A percentile compares a stretch with the other conserved stretches of the same genome.
Evolutionary conservation across 1,139 yeast species (phyloP).

Genomic region (Saccharomyces hybrid): DNA sequence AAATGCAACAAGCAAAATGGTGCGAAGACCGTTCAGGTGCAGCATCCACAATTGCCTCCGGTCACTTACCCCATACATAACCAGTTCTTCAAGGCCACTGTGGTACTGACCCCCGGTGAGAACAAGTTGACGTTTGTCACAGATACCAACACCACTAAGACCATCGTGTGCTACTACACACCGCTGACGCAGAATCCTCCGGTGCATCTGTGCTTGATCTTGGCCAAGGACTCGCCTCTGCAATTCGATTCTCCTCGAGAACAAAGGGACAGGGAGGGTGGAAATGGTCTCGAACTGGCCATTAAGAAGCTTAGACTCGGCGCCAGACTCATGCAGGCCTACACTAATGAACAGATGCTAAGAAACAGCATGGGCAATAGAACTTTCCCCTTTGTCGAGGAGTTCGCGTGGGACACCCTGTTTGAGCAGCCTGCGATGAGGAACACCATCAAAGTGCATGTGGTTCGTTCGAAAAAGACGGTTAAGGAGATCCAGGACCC

Average conservation of each 20-base stretch:
- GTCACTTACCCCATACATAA: slow-evolving; percentile 62
- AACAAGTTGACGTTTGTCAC: slow-evolving; percentile 38
- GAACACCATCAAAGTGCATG: slow-evolving; percentile 67
- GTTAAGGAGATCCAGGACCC: slow-evolving; percentile 69
- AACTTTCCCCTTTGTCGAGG: slow-evolving; percentile 74
- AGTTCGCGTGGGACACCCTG: slow-evolving; percentile 44
- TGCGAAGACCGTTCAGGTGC: slow-evolving; percentile 22
- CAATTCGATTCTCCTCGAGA: slow-evolving; percentile 65
- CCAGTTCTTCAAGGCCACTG: slow-evolving; percentile 65
- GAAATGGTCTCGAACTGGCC: slow-evolving; percentile 69
- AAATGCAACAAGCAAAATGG: slow-evolving; percentile 23
- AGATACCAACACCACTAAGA: slow-evolving; percentile 17
- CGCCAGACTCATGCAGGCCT: slow-evolving; percentile 87
- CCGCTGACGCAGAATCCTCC: slow-evolving; percentile 70
- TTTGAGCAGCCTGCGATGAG: slow-evolving; percentile 41
- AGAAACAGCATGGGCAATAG: slow-evolving; percentile 73
- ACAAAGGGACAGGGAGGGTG: slow-evolving; percentile 45
- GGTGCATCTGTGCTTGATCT: slow-evolving; percentile 65
- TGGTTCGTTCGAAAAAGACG: slow-evolving; percentile 58
- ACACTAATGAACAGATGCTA: slow-evolving; percentile 86
- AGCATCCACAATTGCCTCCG: slow-evolving; percentile 43
- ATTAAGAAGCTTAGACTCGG: slow-evolving; percentile 72
- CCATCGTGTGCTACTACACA: slow-evolving; percentile 40
- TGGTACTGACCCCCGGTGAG: slow-evolving; percentile 62
- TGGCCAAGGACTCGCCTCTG: slow-evolving; percentile 73